Conservation (phyloP, 2,329 filamentous ascomycete species). For the Fusarium guadeloupense region DNA sequence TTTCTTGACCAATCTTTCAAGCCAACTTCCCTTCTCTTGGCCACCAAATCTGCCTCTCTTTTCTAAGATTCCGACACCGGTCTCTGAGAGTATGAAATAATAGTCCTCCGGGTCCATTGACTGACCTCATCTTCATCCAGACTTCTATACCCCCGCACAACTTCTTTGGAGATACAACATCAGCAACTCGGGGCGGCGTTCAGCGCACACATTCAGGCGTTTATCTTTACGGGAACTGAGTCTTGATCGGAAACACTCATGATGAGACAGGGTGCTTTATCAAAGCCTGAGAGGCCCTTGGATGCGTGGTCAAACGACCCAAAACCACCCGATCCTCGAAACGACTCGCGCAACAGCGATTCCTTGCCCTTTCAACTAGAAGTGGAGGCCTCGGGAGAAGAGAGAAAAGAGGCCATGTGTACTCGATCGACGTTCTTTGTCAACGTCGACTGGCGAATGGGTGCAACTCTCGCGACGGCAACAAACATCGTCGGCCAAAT, state of each 20-base stretch:
- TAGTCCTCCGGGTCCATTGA: background rate
- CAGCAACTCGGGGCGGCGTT: background rate
- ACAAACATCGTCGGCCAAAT: conserved; percentile 43
- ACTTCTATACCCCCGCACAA: background rate
- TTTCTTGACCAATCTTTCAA: conserved; percentile 3
- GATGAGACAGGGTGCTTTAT: background rate
- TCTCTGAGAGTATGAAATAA: background rate
- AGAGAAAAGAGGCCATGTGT: conserved; percentile 17
- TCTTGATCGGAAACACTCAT: background rate
- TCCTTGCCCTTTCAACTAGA: background rate
- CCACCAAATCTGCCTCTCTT: background rate
- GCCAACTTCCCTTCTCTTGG: background rate
- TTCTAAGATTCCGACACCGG: background rate
- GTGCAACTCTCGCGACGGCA: conserved; percentile 10
- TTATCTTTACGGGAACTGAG: background rate
- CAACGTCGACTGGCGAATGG: conserved; percentile 37
- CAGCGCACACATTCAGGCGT: background rate
- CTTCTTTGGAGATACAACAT: background rate
- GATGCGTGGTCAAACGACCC: background rate
- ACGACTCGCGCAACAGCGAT: background rate
- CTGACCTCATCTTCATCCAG: background rate
- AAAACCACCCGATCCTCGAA: background rate
- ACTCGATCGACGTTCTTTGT: conserved; percentile 41
- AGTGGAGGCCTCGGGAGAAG: background rate
- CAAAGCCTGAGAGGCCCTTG: background rate